These are phyloP conservation scores for Stagonosporopsis chrysanthemi DNA, from an alignment of 2,329 filamentous ascomycete species.

Conservation along the genomic window DNA sequence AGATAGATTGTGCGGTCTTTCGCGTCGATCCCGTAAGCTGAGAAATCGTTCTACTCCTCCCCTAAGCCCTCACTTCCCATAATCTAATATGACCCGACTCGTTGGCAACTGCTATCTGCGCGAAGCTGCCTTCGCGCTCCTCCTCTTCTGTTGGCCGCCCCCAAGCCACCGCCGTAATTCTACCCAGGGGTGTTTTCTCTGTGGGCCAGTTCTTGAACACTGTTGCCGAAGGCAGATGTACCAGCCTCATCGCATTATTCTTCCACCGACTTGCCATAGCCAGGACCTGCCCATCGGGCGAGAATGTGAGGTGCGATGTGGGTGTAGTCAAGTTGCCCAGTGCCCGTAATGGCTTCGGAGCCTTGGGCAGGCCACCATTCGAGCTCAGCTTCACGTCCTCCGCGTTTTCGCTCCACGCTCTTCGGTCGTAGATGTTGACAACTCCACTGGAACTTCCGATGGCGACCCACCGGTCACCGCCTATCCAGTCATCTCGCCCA, in stretches of 20 bases:
- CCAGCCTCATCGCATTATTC: slow-evolving; percentile 84
- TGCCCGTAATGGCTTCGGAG: slow-evolving; percentile 74
- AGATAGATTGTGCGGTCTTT: not conserved
- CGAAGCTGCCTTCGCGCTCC: slow-evolving; percentile 66
- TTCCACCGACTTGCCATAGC: slow-evolving; percentile 87
- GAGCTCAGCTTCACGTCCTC: slow-evolving; percentile 29
- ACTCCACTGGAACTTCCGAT: slow-evolving; percentile 87
- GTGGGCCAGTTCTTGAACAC: slow-evolving; percentile 99
- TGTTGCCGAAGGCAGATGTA: slow-evolving; percentile 89
- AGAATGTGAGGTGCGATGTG: slow-evolving; percentile 80
- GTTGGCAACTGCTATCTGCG: slow-evolving; percentile 81
- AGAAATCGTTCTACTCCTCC: not conserved
- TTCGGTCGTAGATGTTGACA: slow-evolving; percentile 90
- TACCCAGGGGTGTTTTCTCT: slow-evolving; percentile 82
- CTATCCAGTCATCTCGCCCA: slow-evolving; percentile 67
- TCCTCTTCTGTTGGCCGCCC: slow-evolving; percentile 56
- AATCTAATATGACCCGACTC: slow-evolving; percentile 86
- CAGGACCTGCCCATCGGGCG: slow-evolving; percentile 87
- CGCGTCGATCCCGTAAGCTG: not conserved
- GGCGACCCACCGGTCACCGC: slow-evolving; percentile 87
- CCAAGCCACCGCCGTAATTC: slow-evolving; percentile 69
- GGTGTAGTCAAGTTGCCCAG: slow-evolving; percentile 90
- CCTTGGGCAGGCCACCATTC: slow-evolving; percentile 64
- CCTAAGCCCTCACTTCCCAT: slow-evolving; percentile 70
- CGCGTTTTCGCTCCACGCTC: slow-evolving; percentile 62